Base-by-base conservation (phyloP, 2,329 filamentous ascomycete genomes). In the Xylariaceae sp. region DNA sequence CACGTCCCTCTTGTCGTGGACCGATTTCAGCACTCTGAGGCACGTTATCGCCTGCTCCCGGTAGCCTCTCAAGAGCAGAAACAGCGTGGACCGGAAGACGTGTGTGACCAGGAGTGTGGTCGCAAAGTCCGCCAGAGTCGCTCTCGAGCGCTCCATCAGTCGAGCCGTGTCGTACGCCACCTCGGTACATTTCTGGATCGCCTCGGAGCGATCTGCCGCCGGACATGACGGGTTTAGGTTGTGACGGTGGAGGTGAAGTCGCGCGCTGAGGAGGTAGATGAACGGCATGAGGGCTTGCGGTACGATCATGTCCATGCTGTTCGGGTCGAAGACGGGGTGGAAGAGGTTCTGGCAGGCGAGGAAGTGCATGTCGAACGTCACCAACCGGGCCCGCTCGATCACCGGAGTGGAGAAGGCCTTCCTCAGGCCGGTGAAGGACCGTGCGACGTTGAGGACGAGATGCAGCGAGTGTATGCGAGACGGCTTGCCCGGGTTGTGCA, bases 181-280 rank as follows among this genome's bases (percentile, higher is more conserved):
- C 5, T 72, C 70, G 2, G 83, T 76, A 59, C 90, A 96, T 47
- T 83, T 78, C 42, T 89, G 82, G 18, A 96, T 67, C 1, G 92
- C 88, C 5, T 78, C 74, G 3, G 72, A 64, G 30, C 90, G 78
- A 29, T 82, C 76, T 21, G 83, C 72, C 2, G 69, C 61, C 0
- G 81, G 72, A 54, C 83, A 88, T 8, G 70, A 69, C 0, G 88
- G 85, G 0, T 81, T 81, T 7, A 97, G 71, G 55, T 97, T 96
- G 54, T 94, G 88, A 29, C 92, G 79, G 61, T 95, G 87, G 7
- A 98, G 74, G 26, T 92, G 70, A 19, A 96, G 74, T n/a, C 88
- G 83, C 12, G 84, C 82, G 44, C 87, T 85, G 44, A 95, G 82
- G 7, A 97, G 74, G 54, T 87, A 82, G 21, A 85, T 74, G 7